Evolutionary conservation across 352 stramenopile genomes (phyloP).

Genomic region (Aphanomyces stellatus): DNA sequence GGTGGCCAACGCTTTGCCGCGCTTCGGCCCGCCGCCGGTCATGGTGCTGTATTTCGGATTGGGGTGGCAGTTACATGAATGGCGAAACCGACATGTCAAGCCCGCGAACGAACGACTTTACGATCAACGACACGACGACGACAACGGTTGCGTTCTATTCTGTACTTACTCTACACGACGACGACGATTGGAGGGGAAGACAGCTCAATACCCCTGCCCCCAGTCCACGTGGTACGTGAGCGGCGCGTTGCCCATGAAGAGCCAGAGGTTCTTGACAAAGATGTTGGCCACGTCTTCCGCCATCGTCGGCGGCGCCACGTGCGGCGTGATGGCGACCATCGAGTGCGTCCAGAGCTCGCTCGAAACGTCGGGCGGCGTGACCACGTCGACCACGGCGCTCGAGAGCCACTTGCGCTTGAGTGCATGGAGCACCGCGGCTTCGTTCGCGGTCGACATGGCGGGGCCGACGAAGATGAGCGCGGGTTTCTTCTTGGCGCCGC

Average conservation of each 20-base stretch:
- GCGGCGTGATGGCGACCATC: conserved; percentile 63
- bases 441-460: conserved; percentile 62
- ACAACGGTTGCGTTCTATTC: too few species aligned
- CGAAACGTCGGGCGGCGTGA: background rate
- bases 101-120: too few species aligned
- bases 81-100: too few species aligned
- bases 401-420: conserved; percentile 47
- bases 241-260: background rate
- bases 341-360: conserved; percentile 57
- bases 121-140: too few species aligned
- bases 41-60: too few species aligned
- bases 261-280: conserved; percentile 27
- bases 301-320: conserved; percentile 66
- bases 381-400: background rate
- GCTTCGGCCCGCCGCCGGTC: too few species aligned
- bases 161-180: conserved; percentile 74
- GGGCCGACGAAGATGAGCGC: conserved; percentile 81
- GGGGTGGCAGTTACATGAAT: too few species aligned
- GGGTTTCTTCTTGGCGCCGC: conserved; percentile 29
- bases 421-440: conserved; percentile 43
- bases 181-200: conserved; percentile 19
- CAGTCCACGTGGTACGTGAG: background rate
- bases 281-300: conserved; percentile 63
- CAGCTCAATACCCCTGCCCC: background rate
- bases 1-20: background rate